Percentiles rank a stretch among this genome's conserved stretches.
Conservation (phyloP, 2,329 filamentous ascomycete species). For the Chaetomium sp. region DNA sequence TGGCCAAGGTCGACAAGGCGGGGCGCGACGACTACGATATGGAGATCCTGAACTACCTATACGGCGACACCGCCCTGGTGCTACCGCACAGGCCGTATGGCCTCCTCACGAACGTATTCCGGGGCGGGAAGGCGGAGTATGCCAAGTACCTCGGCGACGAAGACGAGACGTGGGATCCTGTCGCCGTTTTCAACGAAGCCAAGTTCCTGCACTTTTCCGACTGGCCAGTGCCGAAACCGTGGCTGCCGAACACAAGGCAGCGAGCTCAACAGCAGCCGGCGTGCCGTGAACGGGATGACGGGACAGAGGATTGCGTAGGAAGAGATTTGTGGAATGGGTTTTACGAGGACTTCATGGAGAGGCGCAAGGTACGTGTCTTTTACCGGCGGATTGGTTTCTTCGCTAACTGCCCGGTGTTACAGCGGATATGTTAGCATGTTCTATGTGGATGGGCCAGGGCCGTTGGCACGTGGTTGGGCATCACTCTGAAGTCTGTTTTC, state of each 20-base stretch:
- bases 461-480: too few relatives aligned
- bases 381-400: neutral
- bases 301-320: neutral
- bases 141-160: conserved; percentile 44
- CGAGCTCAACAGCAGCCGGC: neutral
- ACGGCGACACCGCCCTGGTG: conserved; percentile 59
- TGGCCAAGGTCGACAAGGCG: conserved; percentile 33
- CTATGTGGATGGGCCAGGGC: neutral
- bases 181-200: conserved; percentile 54
- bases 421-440: neutral
- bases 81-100: conserved; percentile 66
- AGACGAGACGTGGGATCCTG: conserved; percentile 23
- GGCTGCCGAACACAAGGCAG: conserved; percentile 36
- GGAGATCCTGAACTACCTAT: conserved; percentile 67
- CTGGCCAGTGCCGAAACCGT: conserved; percentile 68
- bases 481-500: neutral
- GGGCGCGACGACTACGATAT: conserved; percentile 59
- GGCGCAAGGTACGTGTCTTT: neutral
- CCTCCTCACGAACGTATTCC: conserved; percentile 64
- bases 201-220: conserved; percentile 73
- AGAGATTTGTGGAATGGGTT: neutral
- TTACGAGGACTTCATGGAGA: neutral
- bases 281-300: neutral
- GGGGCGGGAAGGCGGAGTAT: conserved; percentile 48
- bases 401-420: neutral